Percentiles rank a stretch among this genome's conserved stretches.
phyloP scores from a whole-genome alignment of 768 basidiomycete genomes.

The Saitozyma sp. region DNA sequence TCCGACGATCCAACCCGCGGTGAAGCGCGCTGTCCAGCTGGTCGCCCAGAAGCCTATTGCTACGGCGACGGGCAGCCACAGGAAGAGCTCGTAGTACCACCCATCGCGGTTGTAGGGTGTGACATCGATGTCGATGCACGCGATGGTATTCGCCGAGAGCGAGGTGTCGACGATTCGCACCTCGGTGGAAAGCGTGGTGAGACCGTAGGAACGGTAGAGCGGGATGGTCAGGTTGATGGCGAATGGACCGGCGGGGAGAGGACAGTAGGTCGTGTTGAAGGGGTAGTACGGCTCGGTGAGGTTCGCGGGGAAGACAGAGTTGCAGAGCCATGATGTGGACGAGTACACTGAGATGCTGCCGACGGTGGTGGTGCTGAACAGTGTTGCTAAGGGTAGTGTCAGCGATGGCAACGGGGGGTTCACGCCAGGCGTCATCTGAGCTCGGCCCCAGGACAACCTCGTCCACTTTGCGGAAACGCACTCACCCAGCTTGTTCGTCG shows the following conservation, averaged over 20 bases:
- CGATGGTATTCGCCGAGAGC: conserved; percentile 67
- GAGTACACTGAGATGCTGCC: conserved; percentile 73
- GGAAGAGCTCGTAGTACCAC: conserved; percentile 58
- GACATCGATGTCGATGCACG: conserved; percentile 75
- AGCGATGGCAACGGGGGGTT: neutral
- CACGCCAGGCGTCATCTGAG: neutral
- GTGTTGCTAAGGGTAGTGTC: too few species aligned
- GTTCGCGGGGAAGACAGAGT: conserved; percentile 73
- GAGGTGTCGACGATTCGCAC: conserved; percentile 83
- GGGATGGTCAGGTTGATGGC: conserved; percentile 72
- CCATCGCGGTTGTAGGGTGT: conserved; percentile 61
- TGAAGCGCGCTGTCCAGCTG: conserved; percentile 64
- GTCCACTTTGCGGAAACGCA: conserved; percentile 20
- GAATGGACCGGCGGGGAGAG: conserved; percentile 73
- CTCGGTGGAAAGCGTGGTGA: conserved; percentile 81
- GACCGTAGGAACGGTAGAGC: conserved; percentile 64
- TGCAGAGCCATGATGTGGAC: conserved; percentile 74
- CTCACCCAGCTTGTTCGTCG: conserved; percentile 68
- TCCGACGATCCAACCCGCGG: conserved; percentile 71
- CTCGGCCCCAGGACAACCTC: neutral
- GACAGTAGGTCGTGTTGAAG: conserved; percentile 64
- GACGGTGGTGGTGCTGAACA: conserved; percentile 78
- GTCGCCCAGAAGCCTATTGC: conserved; percentile 74
- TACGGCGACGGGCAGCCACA: conserved; percentile 63
- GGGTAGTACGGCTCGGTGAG: conserved; percentile 56